Conservation (phyloP, 257 asterid species). For the Penstemon barbatus region DNA sequence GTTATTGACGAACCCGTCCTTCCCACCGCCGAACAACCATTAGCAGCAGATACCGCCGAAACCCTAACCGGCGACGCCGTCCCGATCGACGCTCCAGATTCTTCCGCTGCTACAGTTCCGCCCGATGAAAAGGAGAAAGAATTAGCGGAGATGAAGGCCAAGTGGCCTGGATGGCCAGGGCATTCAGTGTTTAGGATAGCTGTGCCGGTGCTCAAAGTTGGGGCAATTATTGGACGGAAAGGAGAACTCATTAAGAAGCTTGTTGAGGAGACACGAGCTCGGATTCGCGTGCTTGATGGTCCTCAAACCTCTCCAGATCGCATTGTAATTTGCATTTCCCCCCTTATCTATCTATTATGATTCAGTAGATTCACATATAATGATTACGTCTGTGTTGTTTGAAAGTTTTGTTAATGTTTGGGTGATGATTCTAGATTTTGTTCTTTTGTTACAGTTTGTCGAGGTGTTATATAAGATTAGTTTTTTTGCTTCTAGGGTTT, state of each 20-base stretch:
- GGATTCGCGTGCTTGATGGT: constrained; percentile 75
- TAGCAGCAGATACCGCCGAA: constrained; percentile 17
- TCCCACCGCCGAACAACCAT: constrained; percentile 18
- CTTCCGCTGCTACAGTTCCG: constrained; percentile 15
- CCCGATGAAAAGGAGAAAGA: constrained; percentile 27
- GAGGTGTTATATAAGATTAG: not conserved
- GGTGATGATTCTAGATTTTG: constrained; percentile 13
- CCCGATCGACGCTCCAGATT: constrained; percentile 18
- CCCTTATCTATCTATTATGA: not conserved
- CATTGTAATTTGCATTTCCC: constrained; percentile 43
- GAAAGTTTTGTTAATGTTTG: not conserved
- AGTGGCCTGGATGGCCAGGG: constrained; percentile 97
- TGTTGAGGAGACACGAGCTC: constrained; percentile 79
- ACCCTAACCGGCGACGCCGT: constrained; percentile 16
- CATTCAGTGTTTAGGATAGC: constrained; percentile 61
- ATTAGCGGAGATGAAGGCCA: constrained; percentile 40
- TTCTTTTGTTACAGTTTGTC: not conserved
- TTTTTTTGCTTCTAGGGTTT: constrained; percentile 16
- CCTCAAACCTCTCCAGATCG: constrained; percentile 70
- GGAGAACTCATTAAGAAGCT: constrained; percentile 85
- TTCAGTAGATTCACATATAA: not conserved
- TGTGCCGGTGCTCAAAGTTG: constrained; percentile 79
- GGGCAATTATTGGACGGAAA: constrained; percentile 82
- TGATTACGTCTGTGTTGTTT: not conserved
- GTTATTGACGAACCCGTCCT: constrained; percentile 14